Percentiles rank a stretch among this genome's conserved stretches.
These are phyloP conservation scores for Oxyria digyna DNA, from an alignment of 148 eudicot genomes.

Conservation along the genomic window DNA sequence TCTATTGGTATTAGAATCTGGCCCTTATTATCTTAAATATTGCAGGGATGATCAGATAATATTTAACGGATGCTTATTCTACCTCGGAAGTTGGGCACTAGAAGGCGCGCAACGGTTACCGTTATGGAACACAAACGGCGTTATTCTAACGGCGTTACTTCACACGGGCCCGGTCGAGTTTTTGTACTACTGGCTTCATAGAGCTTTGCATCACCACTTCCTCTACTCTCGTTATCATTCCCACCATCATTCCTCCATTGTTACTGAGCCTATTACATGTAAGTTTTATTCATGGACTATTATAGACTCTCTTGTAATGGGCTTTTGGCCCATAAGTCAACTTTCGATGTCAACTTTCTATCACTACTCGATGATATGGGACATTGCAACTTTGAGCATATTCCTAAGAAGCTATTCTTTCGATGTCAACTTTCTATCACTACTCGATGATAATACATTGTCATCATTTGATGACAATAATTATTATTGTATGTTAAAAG, in stretches of 20 bases:
- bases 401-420: no score
- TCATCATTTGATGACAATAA: no score
- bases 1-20: no score
- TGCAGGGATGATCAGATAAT: constrained; percentile 74
- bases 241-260: constrained; percentile 56
- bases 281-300: no score
- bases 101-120: constrained; percentile 24
- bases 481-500: no score
- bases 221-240: constrained; percentile 57
- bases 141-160: constrained; percentile 21
- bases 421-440: no score
- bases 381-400: no score
- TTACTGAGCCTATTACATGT: constrained; percentile 39
- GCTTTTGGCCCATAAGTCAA: no score
- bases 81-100: constrained; percentile 12
- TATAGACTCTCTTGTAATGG: no score
- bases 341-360: no score
- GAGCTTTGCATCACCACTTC: constrained; percentile 48
- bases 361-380: no score
- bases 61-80: constrained; percentile 31
- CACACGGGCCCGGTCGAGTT: constrained; percentile 56
- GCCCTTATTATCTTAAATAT: not conserved
- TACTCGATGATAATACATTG: no score
- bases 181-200: constrained; percentile 49
- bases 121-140: constrained; percentile 50